These are phyloP conservation scores for Penicillium frequentans DNA, from an alignment of 2,329 filamentous ascomycete genomes.

Conservation along the genomic window DNA sequence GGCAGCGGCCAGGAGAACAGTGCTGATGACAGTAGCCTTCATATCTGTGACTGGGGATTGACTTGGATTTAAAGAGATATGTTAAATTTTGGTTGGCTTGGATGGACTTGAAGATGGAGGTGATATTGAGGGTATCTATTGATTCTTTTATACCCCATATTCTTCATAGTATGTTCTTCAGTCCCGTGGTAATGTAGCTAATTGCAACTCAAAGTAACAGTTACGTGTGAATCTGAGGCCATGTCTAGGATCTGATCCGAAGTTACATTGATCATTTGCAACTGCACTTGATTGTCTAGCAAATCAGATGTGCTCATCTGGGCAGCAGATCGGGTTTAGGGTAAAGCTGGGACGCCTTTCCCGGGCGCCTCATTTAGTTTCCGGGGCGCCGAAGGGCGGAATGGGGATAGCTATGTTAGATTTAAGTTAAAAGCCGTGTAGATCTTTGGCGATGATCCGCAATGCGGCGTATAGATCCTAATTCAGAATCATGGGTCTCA, in stretches of 20 bases:
- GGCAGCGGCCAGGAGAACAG: conserved; percentile 10
- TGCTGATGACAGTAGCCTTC: conserved; percentile 9
- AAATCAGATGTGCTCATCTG: neutral
- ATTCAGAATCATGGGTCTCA: neutral
- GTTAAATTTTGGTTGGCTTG: neutral
- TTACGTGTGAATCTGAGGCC: neutral
- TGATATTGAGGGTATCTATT: neutral
- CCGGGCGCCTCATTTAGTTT: neutral
- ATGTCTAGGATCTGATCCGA: neutral
- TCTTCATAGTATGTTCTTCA: neutral
- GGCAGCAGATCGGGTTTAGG: neutral
- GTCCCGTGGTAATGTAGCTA: neutral
- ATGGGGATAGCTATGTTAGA: neutral
- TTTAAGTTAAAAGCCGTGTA: neutral
- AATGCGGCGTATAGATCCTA: neutral
- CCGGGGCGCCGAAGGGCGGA: neutral
- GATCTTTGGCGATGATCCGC: neutral
- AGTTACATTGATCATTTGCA: neutral
- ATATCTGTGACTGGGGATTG: conserved; percentile 4
- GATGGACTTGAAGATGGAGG: neutral
- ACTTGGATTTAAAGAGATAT: neutral
- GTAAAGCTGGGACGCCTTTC: conserved; percentile 3
- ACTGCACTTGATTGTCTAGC: neutral
- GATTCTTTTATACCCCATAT: neutral
- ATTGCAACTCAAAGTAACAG: neutral